Evolutionary conservation across 2,329 filamentous ascomycete genomes (phyloP).

Genomic region (Diaporthe destruens): DNA sequence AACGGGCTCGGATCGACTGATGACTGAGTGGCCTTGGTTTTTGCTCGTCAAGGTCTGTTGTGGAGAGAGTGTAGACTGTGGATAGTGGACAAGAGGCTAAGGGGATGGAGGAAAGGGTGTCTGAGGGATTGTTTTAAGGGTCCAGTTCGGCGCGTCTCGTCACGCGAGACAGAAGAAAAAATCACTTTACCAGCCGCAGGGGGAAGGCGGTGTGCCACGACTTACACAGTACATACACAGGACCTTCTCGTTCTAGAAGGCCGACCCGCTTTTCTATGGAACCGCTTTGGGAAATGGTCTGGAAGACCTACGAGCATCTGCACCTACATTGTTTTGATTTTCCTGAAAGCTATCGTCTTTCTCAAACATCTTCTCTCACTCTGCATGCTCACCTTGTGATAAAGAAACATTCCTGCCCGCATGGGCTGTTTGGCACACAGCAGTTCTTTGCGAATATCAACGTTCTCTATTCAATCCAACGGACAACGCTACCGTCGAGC

Average conservation of each 20-base stretch:
- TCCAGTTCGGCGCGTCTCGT: neutral
- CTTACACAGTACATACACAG: too few species aligned
- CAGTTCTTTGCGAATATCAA: neutral
- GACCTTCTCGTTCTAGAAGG: neutral
- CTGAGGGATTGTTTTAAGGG: neutral
- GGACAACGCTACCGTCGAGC: constrained; percentile 5
- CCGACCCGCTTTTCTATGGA: neutral
- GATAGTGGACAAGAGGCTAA: neutral
- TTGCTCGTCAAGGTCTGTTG: neutral
- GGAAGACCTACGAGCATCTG: neutral
- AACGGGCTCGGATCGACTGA: neutral
- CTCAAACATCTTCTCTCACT: neutral
- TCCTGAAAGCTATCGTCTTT: neutral
- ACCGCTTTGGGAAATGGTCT: neutral
- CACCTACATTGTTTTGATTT: neutral
- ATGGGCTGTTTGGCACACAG: neutral
- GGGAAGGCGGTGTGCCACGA: constrained; percentile 18
- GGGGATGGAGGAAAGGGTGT: neutral
- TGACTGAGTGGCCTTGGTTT: neutral
- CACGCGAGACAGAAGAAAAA: neutral
- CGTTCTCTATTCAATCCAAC: neutral
- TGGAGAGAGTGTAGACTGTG: neutral
- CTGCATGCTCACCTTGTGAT: neutral
- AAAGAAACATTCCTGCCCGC: neutral
- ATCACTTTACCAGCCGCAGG: neutral